phyloP scores from a whole-genome alignment of 2,329 filamentous ascomycete species.

The Lecanicillium sp. region DNA sequence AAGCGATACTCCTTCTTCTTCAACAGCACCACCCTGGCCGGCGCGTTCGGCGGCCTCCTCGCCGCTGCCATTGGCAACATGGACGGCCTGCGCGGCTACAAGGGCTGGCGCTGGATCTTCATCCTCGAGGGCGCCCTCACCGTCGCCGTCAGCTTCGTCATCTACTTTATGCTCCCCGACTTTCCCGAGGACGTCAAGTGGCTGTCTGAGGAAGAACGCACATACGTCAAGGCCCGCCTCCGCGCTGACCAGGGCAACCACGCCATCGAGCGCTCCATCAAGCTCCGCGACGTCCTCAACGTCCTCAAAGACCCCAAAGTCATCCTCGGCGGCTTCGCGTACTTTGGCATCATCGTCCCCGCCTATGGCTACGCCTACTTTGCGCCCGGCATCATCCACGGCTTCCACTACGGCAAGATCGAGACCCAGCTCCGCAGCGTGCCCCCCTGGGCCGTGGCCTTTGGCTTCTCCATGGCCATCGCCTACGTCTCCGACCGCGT shows the following conservation, averaged over 20 bases:
- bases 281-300: slow-evolving; percentile 48
- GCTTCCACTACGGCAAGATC: slow-evolving; percentile 56
- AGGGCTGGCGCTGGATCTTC: slow-evolving; percentile 78
- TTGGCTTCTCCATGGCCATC: slow-evolving; percentile 69
- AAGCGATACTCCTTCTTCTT: slow-evolving; percentile 95
- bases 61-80: slow-evolving; percentile 88
- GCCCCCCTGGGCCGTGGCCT: slow-evolving; percentile 61
- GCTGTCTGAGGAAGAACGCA: slow-evolving; percentile 63
- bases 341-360: slow-evolving; percentile 72
- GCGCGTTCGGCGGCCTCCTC: slow-evolving; percentile 80
- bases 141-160: slow-evolving; percentile 52
- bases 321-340: slow-evolving; percentile 71
- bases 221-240: slow-evolving; percentile 60
- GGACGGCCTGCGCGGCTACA: slow-evolving; percentile 61
- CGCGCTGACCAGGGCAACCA: slow-evolving; percentile 62
- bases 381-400: slow-evolving; percentile 62
- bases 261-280: slow-evolving; percentile 56
- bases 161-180: slow-evolving; percentile 65
- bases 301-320: slow-evolving; percentile 72
- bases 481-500: slow-evolving; percentile 66
- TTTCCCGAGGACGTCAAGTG: slow-evolving; percentile 72
- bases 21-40: slow-evolving; percentile 69
- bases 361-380: slow-evolving; percentile 77
- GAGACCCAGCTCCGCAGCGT: slow-evolving; percentile 53
- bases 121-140: slow-evolving; percentile 69